These are phyloP conservation scores for Nicotiana paniculata DNA, from an alignment of 257 asterid genomes.

Conservation along the genomic window DNA sequence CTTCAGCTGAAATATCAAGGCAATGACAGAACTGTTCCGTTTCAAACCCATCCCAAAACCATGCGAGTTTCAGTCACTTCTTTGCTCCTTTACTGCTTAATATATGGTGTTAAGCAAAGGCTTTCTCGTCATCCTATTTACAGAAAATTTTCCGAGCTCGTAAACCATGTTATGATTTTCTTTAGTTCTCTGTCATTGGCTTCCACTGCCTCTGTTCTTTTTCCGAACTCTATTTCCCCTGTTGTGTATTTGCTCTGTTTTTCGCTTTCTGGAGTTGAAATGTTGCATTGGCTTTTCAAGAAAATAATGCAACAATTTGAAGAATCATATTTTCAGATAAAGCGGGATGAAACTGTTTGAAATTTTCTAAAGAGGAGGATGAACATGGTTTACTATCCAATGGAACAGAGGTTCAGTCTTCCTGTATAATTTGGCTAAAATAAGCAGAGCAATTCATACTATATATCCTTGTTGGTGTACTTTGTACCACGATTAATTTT, in stretches of 20 bases:
- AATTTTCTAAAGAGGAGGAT: too few relatives aligned
- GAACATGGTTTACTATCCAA: too few relatives aligned
- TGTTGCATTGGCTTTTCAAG: not conserved
- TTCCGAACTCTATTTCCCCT: not conserved
- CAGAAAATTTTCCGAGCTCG: not conserved
- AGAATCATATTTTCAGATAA: too few relatives aligned
- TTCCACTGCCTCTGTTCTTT: not conserved
- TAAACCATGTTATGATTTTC: not conserved
- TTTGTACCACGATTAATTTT: too few relatives aligned
- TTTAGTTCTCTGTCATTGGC: not conserved
- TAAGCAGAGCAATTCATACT: too few relatives aligned
- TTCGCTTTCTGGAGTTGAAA: not conserved
- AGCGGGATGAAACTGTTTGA: too few relatives aligned
- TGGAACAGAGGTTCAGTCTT: too few relatives aligned
- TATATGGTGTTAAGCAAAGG: not conserved
- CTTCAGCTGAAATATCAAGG: conserved; percentile 14
- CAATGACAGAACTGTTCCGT: not conserved
- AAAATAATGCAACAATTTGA: too few relatives aligned
- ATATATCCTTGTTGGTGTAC: too few relatives aligned
- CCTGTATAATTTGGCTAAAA: too few relatives aligned
- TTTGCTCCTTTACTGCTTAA: not conserved
- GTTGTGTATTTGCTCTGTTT: not conserved
- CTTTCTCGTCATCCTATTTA: not conserved
- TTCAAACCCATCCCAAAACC: conserved; percentile 7
- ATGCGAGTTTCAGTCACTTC: not conserved